phyloP scores from a whole-genome alignment of 768 basidiomycete species.

The Amanita inopinata region DNA sequence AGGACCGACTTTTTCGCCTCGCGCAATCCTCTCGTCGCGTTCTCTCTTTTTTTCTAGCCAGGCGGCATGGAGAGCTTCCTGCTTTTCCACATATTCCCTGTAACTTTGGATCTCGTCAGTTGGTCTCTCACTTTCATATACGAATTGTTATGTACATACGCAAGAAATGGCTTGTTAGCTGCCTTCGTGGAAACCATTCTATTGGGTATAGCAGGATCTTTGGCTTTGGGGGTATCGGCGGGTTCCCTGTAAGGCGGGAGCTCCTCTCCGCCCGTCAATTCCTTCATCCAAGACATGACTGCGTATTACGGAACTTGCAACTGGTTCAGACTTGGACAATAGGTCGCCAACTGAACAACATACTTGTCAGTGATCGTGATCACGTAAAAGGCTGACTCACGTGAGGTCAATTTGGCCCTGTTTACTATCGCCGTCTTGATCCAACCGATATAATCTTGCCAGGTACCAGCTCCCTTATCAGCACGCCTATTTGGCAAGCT shows the following conservation, averaged over 20 bases:
- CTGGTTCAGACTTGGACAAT: too few relatives aligned
- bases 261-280: conserved; percentile 29
- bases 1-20: conserved; percentile 65
- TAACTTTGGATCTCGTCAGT: conserved; percentile 31
- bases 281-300: conserved; percentile 63
- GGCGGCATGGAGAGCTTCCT: conserved; percentile 47
- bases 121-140: too few relatives aligned
- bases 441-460: too few relatives aligned
- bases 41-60: conserved; percentile 66
- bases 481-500: too few relatives aligned
- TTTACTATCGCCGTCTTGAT: neutral
- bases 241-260: conserved; percentile 29
- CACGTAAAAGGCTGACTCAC: conserved; percentile 1
- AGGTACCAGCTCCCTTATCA: too few relatives aligned
- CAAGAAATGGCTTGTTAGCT: conserved; percentile 80
- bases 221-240: conserved; percentile 39
- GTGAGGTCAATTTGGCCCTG: neutral
- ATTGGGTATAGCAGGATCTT: conserved; percentile 54
- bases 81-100: conserved; percentile 54
- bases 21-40: conserved; percentile 62
- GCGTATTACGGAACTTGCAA: neutral
- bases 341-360: neutral
- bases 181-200: conserved; percentile 73
- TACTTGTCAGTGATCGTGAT: neutral
- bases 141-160: conserved; percentile 40